Evolutionary conservation across 164 flowering plant species (phyloP).

Genomic region (Stephania cephalantha): DNA sequence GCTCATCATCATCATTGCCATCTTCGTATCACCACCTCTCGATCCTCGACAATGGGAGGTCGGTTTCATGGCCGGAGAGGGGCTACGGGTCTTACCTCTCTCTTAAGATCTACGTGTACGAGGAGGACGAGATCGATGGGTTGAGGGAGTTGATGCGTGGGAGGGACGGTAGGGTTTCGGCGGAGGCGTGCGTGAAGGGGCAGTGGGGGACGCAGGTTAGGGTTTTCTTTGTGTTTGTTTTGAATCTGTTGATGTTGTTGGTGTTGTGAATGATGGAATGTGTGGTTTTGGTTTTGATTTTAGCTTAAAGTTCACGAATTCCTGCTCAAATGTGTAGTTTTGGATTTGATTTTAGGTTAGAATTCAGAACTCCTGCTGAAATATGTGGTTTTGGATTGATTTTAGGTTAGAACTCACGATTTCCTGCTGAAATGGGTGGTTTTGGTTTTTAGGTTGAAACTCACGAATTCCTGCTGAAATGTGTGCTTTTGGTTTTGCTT

Average conservation of each 20-base stretch:
- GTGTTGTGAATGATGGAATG: neutral
- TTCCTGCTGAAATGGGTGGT: too few relatives aligned
- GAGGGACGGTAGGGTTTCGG: conserved; percentile 52
- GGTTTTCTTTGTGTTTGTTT: neutral
- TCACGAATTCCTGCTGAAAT: too few relatives aligned
- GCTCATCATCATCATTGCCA: neutral
- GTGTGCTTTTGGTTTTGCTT: neutral
- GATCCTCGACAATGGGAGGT: conserved; percentile 19
- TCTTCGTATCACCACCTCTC: neutral
- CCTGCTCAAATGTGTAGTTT: too few relatives aligned
- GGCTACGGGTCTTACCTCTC: conserved; percentile 58
- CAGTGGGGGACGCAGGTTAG: conserved; percentile 98
- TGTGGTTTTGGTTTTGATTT: too few relatives aligned
- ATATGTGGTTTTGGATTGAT: too few relatives aligned
- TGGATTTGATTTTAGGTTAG: too few relatives aligned
- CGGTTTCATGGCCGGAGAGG: conserved; percentile 47
- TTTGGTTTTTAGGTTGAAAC: too few relatives aligned
- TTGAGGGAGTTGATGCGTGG: conserved; percentile 63
- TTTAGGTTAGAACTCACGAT: too few relatives aligned
- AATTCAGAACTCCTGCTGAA: too few relatives aligned
- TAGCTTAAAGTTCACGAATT: too few relatives aligned
- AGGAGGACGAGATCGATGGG: conserved; percentile 79
- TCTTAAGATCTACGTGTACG: conserved; percentile 84
- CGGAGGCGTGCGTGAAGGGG: conserved; percentile 61
- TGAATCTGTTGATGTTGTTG: neutral